phyloP scores from a whole-genome alignment of 345 rosid genomes.

The Aquilaria malaccensis region DNA sequence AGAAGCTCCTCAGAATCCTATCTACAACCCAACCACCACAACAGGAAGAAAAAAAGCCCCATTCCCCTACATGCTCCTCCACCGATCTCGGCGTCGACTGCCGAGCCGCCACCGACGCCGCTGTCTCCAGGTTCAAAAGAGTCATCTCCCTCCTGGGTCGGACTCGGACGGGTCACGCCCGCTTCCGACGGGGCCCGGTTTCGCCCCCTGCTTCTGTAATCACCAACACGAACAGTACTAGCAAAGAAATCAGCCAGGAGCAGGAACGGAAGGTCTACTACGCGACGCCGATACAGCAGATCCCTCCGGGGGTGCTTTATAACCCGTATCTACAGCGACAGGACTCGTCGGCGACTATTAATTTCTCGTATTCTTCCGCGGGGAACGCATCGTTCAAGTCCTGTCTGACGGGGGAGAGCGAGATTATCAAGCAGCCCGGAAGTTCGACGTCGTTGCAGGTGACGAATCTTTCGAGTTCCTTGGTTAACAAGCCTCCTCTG shows the following conservation, averaged over 20 bases:
- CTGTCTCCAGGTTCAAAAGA: constrained; percentile 77
- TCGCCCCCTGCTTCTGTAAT: constrained; percentile 7
- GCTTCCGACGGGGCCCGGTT: constrained; percentile 70
- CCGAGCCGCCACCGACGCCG: constrained; percentile 50
- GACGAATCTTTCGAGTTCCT: constrained; percentile 45
- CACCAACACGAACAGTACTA: background rate
- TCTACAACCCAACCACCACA: constrained; percentile 32
- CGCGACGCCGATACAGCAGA: constrained; percentile 75
- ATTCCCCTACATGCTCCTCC: constrained; percentile 23
- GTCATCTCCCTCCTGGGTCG: constrained; percentile 86
- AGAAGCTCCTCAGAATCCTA: constrained; percentile 63
- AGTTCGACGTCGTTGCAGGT: constrained; percentile 53
- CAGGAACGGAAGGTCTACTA: constrained; percentile 30
- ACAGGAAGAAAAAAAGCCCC: constrained; percentile 12
- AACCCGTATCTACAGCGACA: constrained; percentile 24
- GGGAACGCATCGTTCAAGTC: constrained; percentile 40
- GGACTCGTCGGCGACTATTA: constrained; percentile 52
- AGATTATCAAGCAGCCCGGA: constrained; percentile 28
- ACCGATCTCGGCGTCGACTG: constrained; percentile 49
- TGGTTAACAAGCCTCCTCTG: constrained; percentile 55
- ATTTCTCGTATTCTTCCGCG: constrained; percentile 54
- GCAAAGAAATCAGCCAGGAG: constrained; percentile 13
- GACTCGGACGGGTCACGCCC: constrained; percentile 85
- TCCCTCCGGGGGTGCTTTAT: constrained; percentile 24
- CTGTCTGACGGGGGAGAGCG: constrained; percentile 42